A percentile compares a stretch with the other conserved stretches of the same genome.
Conservation (phyloP, 179 eudicot species). For the Silene noctiflora region DNA sequence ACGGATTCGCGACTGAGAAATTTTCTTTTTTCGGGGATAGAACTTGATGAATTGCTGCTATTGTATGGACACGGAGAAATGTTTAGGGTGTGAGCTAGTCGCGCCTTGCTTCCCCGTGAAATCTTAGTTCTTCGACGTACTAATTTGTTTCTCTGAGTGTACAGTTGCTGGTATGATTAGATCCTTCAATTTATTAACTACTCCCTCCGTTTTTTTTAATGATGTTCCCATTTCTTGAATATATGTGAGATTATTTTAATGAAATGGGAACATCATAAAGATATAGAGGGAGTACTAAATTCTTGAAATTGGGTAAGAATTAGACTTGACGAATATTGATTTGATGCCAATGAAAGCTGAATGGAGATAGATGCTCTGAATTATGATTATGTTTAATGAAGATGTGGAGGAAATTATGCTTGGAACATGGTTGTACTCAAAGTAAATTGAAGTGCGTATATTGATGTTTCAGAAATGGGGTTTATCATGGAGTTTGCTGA, state of each 20-base stretch:
- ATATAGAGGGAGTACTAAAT: too few species aligned
- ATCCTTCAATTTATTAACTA: neutral
- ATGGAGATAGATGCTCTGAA: neutral
- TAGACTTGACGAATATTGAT: neutral
- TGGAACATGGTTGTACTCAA: neutral
- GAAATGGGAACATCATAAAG: too few species aligned
- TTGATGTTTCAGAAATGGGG: conserved; percentile 48
- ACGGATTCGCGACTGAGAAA: too few species aligned
- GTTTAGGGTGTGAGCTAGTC: neutral
- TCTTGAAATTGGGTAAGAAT: too few species aligned
- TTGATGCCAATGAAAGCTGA: neutral
- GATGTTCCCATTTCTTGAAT: too few species aligned
- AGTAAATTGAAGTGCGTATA: neutral
- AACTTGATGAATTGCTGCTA: too few species aligned
- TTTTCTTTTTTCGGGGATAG: too few species aligned
- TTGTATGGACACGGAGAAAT: neutral
- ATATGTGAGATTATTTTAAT: too few species aligned
- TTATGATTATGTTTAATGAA: neutral
- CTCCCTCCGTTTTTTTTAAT: too few species aligned
- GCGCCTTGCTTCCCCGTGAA: neutral
- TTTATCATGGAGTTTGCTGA: conserved; percentile 95
- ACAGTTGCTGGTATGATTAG: neutral
- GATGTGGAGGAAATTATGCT: neutral
- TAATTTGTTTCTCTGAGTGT: neutral
- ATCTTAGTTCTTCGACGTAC: neutral